phyloP scores from a whole-genome alignment of 1,139 yeast species.

The Hyphopichia fennica region DNA sequence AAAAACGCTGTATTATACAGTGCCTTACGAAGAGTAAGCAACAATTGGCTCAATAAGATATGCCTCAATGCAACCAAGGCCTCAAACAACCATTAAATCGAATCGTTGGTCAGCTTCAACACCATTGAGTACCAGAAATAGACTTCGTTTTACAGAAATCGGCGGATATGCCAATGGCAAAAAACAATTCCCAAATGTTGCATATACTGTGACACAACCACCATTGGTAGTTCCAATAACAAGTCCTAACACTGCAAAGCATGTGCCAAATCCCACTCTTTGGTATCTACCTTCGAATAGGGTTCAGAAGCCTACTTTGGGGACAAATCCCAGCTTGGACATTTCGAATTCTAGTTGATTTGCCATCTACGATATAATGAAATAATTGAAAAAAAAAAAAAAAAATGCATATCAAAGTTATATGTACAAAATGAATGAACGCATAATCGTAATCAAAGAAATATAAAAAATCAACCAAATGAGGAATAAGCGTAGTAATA shows the following conservation, averaged over 20 bases:
- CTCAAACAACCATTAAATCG: background rate
- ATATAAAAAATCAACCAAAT: background rate
- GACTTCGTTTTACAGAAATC: background rate
- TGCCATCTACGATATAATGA: too few species aligned
- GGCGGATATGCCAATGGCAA: background rate
- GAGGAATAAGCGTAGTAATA: background rate
- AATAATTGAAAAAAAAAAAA: too few species aligned
- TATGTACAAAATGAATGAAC: too few species aligned
- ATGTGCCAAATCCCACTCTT: background rate
- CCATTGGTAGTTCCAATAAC: background rate
- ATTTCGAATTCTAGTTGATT: background rate
- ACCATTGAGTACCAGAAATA: background rate
- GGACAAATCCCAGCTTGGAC: too few species aligned
- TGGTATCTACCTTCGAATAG: background rate
- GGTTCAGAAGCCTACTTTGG: background rate
- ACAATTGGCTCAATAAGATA: slow-evolving; percentile 4
- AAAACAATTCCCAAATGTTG: slow-evolving; percentile 1
- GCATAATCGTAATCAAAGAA: background rate
- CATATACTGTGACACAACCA: slow-evolving; percentile 6
- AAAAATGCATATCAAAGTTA: too few species aligned
- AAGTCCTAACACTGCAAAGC: background rate
- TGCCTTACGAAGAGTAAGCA: slow-evolving; percentile 4
- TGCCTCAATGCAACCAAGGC: slow-evolving; percentile 6
- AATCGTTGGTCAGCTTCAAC: slow-evolving; percentile 2
- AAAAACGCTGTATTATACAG: slow-evolving; percentile 1